Base-by-base conservation (phyloP, 208 protist species). In the Leishmania mexicana region DNA sequence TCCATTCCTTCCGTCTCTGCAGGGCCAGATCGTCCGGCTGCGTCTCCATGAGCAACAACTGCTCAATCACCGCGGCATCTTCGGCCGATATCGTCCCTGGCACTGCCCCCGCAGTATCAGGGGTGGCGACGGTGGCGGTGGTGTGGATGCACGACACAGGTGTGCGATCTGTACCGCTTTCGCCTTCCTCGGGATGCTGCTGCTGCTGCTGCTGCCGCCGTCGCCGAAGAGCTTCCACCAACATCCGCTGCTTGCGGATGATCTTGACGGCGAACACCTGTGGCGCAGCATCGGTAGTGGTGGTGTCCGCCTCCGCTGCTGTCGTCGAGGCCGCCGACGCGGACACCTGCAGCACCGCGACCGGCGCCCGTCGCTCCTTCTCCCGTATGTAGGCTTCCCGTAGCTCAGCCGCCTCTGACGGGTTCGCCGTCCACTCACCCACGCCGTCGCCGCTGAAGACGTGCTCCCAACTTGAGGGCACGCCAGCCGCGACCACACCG, bases 181-280 rank as follows among this genome's bases (percentile, higher is more conserved):
- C 58, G 38, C 24, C 60, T 51, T 71, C 42, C 8, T 54, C n/a
- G 17, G 3, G 40, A 51, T 78, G 76, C 64, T 76, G 83, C 47
- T 68, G 31, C 64, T 70, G 42, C 64, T 74, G 75, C 53, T 83
- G 73, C 21, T 89, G 47, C 35, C 7, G 75, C 24, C 47, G 47
- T 15, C 7, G 75, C 24, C 47, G 67, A 40, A 87, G 81, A 24
- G 75, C 80, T n/a, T 92, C 80, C 8, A 86, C 75, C 53, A 87
- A 73, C 68, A 91, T 76, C 57, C 86, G 87, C 78, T 85, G 67
- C 85, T 91, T 91, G 24, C 85, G 80, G 35, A 93, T 86, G 13
- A 91, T 35, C 78, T 93, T 93, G 19, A 93, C 83, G 0, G 89
- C 89, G 40, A 93, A 91, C 54, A 65, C 21, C 64, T 81, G 75